A percentile compares a stretch with the other conserved stretches of the same genome.
Conservation (phyloP, 2,329 filamentous ascomycete species). For the Aspergillus sergii region DNA sequence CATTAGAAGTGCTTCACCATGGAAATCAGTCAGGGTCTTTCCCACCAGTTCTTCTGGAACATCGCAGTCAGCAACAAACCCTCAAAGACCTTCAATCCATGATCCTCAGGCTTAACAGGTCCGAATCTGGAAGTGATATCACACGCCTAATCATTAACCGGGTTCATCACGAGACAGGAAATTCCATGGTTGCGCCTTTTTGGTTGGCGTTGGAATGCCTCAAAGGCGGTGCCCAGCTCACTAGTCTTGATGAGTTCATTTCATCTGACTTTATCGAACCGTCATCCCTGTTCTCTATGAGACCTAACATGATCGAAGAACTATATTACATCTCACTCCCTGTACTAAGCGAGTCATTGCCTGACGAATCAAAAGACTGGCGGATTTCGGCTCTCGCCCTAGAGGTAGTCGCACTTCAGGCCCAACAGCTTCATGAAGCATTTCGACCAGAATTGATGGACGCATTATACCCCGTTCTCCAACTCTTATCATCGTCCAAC, state of each 20-base stretch:
- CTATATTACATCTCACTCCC: conserved; percentile 47
- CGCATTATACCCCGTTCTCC: conserved; percentile 85
- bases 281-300: conserved; percentile 25
- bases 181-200: conserved; percentile 68
- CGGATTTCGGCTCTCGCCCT: conserved; percentile 76
- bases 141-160: conserved; percentile 67
- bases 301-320: conserved; percentile 46
- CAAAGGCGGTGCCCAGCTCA: conserved; percentile 56
- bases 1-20: conserved; percentile 30
- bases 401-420: conserved; percentile 77
- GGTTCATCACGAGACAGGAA: conserved; percentile 60
- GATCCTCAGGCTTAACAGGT: conserved; percentile 57
- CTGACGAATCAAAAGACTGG: conserved; percentile 61
- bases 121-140: conserved; percentile 52
- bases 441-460: conserved; percentile 90
- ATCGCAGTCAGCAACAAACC: conserved; percentile 68
- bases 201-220: conserved; percentile 79
- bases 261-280: conserved; percentile 47
- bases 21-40: conserved; percentile 48
- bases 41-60: conserved; percentile 62
- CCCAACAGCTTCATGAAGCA: conserved; percentile 63
- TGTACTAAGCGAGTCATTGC: conserved; percentile 40
- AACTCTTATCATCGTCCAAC: conserved; percentile 76
- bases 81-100: conserved; percentile 63
- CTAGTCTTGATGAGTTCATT: conserved; percentile 69